A percentile compares a stretch with the other conserved stretches of the same genome.
Conservation (phyloP, 2,329 filamentous ascomycete species). For the Stromatinia cepivora region DNA sequence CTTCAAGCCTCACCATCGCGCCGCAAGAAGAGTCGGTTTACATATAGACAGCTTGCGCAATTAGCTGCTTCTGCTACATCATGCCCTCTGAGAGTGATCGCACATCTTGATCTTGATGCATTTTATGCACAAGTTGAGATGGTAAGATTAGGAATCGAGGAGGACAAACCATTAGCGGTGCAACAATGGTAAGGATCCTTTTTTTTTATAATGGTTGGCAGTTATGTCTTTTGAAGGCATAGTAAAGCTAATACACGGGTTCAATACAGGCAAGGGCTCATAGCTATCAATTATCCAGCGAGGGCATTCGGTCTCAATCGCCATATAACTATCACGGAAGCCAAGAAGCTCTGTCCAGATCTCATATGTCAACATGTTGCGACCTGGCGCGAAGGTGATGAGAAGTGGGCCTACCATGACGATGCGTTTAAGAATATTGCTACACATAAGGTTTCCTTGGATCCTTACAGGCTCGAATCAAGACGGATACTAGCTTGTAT, state of each 20-base stretch:
- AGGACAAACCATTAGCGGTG: slow-evolving; percentile 81
- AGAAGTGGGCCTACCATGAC: slow-evolving; percentile 86
- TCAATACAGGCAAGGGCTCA: slow-evolving; percentile 72
- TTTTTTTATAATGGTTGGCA: not conserved
- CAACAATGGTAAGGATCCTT: slow-evolving; percentile 71
- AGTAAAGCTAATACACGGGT: slow-evolving; percentile 20
- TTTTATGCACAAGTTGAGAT: slow-evolving; percentile 98
- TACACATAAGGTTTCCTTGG: slow-evolving; percentile 90
- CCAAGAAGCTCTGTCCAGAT: slow-evolving; percentile 80
- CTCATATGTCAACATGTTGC: slow-evolving; percentile 90
- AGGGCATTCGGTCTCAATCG: slow-evolving; percentile 76
- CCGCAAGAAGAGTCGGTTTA: slow-evolving; percentile 67
- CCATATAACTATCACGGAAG: slow-evolving; percentile 77
- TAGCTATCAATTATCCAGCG: slow-evolving; percentile 94
- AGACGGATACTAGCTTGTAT: slow-evolving; percentile 78
- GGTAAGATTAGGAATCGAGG: slow-evolving; percentile 73
- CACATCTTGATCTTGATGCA: slow-evolving; percentile 92
- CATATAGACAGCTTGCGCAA: slow-evolving; percentile 77
- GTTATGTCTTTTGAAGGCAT: not conserved
- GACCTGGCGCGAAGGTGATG: slow-evolving; percentile 90
- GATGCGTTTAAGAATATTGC: slow-evolving; percentile 77
- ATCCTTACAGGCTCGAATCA: slow-evolving; percentile 85
- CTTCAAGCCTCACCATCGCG: slow-evolving; percentile 30
- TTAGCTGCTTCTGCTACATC: slow-evolving; percentile 69
- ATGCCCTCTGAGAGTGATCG: slow-evolving; percentile 81